These are phyloP conservation scores for Leccinum sublutescens DNA, from an alignment of 768 basidiomycete genomes.

Conservation along the genomic window DNA sequence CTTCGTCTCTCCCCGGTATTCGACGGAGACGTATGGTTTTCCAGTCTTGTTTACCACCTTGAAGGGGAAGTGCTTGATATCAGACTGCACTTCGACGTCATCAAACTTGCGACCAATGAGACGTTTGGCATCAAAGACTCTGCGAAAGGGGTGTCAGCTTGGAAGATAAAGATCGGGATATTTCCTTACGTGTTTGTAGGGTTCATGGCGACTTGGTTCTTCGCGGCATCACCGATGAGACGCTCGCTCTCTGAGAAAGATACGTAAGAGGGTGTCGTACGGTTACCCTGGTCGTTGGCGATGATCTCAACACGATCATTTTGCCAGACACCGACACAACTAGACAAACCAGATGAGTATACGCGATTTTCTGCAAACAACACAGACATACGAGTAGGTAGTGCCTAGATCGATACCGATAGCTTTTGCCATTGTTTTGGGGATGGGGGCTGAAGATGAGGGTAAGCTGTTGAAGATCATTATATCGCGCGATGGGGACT, in stretches of 20 bases:
- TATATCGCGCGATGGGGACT: constrained; percentile 10
- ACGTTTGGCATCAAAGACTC: constrained; percentile 98
- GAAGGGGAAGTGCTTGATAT: constrained; percentile 94
- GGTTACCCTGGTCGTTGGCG: constrained; percentile 92
- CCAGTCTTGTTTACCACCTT: constrained; percentile 80
- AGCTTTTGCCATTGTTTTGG: constrained; percentile 63
- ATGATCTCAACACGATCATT: constrained; percentile 99
- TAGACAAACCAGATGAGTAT: constrained; percentile 30
- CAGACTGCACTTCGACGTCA: constrained; percentile 80
- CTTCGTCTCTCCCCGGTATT: constrained; percentile 93
- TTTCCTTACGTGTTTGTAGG: constrained; percentile 75
- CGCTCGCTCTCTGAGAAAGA: constrained; percentile 94
- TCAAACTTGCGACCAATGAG: constrained; percentile 92
- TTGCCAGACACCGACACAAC: constrained; percentile 99
- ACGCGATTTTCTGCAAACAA: neutral
- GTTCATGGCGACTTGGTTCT: constrained; percentile 99
- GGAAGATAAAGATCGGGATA: neutral
- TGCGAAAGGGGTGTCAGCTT: constrained; percentile 29
- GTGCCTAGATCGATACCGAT: constrained; percentile 91
- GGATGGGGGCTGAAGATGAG: constrained; percentile 9
- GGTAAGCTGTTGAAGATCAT: constrained; percentile 5
- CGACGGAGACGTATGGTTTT: constrained; percentile 85
- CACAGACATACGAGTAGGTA: constrained; percentile 76
- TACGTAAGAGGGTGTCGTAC: constrained; percentile 95
- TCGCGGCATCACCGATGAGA: constrained; percentile 98